Conservation (phyloP, 768 basidiomycete species). For the Mycena polygramma region DNA sequence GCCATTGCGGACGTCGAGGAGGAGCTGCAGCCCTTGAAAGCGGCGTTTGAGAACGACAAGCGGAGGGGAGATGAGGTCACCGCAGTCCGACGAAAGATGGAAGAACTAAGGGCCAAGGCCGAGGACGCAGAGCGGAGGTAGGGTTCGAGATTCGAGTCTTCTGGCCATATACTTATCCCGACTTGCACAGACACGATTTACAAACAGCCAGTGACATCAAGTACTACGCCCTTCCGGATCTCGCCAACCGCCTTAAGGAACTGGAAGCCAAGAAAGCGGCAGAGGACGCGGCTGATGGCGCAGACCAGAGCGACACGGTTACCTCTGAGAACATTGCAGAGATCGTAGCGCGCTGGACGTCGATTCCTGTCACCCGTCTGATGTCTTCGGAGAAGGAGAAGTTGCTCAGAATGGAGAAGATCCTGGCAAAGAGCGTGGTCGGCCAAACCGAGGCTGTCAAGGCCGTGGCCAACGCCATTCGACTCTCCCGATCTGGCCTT, state of each 20-base stretch:
- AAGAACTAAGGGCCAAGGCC: constrained; percentile 91
- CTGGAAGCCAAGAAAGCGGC: constrained; percentile 80
- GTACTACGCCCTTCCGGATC: constrained; percentile 93
- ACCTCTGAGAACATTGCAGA: constrained; percentile 93
- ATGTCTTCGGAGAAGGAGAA: constrained; percentile 95
- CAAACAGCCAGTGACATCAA: constrained; percentile 88
- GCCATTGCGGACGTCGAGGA: constrained; percentile 89
- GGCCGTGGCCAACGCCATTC: constrained; percentile 93
- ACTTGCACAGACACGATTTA: constrained; percentile 68
- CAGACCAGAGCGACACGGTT: constrained; percentile 74
- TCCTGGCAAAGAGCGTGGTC: constrained; percentile 81
- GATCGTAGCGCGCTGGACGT: constrained; percentile 94
- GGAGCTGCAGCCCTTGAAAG: constrained; percentile 82
- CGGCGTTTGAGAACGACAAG: constrained; percentile 91
- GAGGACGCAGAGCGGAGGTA: constrained; percentile 93
- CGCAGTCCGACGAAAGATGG: constrained; percentile 81
- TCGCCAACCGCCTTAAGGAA: constrained; percentile 77
- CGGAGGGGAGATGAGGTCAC: constrained; percentile 85
- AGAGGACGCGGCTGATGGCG: constrained; percentile 72
- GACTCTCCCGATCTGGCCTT: constrained; percentile 94
- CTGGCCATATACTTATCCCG: constrained; percentile 32
- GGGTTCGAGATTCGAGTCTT: constrained; percentile 39
- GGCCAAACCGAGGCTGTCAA: constrained; percentile 94
- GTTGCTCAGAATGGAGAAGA: constrained; percentile 87
- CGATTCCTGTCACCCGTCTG: constrained; percentile 89